These are phyloP conservation scores for Xylariales sp. DNA, from an alignment of 2,329 filamentous ascomycete genomes.

Conservation along the genomic window DNA sequence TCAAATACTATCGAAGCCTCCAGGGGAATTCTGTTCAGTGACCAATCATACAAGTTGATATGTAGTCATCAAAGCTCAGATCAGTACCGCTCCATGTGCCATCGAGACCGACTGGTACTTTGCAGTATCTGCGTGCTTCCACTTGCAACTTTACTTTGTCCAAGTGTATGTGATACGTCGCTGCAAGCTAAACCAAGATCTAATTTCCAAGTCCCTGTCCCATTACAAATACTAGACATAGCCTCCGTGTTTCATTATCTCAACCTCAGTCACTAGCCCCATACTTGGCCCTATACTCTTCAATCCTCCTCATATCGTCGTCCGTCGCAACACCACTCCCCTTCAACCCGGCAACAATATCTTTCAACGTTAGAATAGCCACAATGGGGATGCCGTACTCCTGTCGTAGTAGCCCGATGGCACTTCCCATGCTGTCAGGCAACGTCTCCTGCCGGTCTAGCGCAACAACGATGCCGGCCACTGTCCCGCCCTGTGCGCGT, in stretches of 20 bases:
- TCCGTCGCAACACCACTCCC: slow-evolving; percentile 50
- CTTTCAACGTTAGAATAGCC: slow-evolving; percentile 76
- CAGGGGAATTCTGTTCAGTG: no score
- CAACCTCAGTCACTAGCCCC: slow-evolving; percentile 50
- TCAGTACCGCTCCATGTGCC: no score
- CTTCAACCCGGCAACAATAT: slow-evolving; percentile 69
- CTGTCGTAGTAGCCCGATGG: slow-evolving; percentile 79
- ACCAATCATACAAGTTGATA: no score
- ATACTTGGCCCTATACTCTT: slow-evolving; percentile 68
- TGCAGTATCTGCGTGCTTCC: no score
- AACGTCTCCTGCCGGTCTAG: slow-evolving; percentile 85
- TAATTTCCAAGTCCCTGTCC: neutral
- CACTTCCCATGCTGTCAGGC: slow-evolving; percentile 62
- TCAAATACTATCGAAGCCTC: no score
- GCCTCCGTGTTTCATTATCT: no score
- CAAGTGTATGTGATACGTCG: no score
- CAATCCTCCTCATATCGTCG: slow-evolving; percentile 60
- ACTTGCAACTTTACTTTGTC: no score
- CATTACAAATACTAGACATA: neutral
- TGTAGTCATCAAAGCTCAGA: no score
- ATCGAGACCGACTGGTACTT: no score
- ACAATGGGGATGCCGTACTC: slow-evolving; percentile 81
- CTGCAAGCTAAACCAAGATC: no score
- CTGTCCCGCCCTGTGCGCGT: slow-evolving; percentile 72
- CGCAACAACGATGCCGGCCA: slow-evolving; percentile 84